Base-by-base conservation (phyloP, 2,329 filamentous ascomycete genomes). In the Nothopassalora personata region DNA sequence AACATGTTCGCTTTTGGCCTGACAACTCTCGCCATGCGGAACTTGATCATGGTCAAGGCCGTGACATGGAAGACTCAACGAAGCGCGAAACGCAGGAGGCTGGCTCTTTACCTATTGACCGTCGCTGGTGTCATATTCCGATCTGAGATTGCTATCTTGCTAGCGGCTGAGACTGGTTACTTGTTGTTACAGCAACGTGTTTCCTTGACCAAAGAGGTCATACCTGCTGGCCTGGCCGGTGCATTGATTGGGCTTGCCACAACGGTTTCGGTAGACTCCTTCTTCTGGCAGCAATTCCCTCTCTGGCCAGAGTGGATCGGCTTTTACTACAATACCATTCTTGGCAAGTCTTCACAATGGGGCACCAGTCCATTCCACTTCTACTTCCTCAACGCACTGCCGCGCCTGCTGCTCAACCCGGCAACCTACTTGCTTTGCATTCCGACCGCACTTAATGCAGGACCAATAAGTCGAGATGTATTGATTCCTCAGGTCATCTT, bases 1-100 rank as follows among this genome's bases (percentile, higher is more conserved):
- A 99, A 99, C 73, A 96, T 95, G 88, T 96, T 97, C 75, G 92
- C 94, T 19, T 94, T 97, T 77, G 84, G 86, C 9, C 77, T 97
- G 59, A 88, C 87, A 57, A 91, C 87, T 0, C 70, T 89, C 48
- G 86, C 89, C 6, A 77, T 84, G 50, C 72, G 78, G 43, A 77
- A 74, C 59, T 70, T 84, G 48, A 75, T 86, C 2, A 77, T 81
- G 15, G 77, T 78, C 39, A 73, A 76, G 39, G 66, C 73, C 13
- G 66, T 73, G 27, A 70, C 73, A 5, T 69, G 71, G 60, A 74
- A 69, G 54, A 67, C 69, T 13, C 61, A 66, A 7, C 66, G 68
- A 54, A 75, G 71, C 31, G 68, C 74, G 33, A 77, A 75, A 55
- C 80, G 83, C 49, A 82, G 85, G 51, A 83, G 84, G 50, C 73